Conservation (phyloP, 106 monocot genomes). For the Dactylorhiza incarnata region DNA sequence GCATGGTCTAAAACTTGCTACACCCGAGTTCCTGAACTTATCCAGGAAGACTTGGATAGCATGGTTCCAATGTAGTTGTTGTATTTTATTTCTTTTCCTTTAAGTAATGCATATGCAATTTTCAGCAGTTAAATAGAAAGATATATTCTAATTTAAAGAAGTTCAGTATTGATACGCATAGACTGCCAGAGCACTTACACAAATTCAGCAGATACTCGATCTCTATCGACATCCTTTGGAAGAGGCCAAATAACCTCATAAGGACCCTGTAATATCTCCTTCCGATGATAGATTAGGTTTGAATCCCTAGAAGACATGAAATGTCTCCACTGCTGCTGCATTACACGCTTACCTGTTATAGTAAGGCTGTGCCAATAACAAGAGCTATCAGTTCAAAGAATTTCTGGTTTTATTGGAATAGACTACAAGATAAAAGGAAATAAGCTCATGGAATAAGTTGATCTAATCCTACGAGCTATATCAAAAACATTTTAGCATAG, state of each 20-base stretch:
- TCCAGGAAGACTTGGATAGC: too few species aligned
- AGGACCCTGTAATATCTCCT: constrained; percentile 52
- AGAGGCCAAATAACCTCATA: constrained; percentile 48
- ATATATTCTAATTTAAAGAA: too few species aligned
- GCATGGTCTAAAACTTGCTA: too few species aligned
- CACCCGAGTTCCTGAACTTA: too few species aligned
- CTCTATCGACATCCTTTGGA: constrained; percentile 48
- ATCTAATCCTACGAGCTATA: background rate
- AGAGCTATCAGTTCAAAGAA: background rate
- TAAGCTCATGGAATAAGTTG: background rate
- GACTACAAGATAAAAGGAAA: background rate
- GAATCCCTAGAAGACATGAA: constrained; percentile 4
- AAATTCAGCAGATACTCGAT: constrained; percentile 37
- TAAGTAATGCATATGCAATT: too few species aligned
- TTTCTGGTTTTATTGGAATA: background rate
- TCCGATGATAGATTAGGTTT: constrained; percentile 18
- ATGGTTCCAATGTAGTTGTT: too few species aligned
- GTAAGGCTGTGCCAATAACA: constrained; percentile 26
- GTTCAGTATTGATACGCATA: background rate
- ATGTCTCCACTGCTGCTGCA: constrained; percentile 3
- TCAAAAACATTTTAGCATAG: background rate
- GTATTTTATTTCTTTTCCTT: too few species aligned
- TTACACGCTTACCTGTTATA: constrained; percentile 31
- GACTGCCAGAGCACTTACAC: constrained; percentile 23
- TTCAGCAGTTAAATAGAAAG: too few species aligned